Evolutionary conservation across 202 grass and related monocot species (phyloP).

Genomic region (Panicum hallii): DNA sequence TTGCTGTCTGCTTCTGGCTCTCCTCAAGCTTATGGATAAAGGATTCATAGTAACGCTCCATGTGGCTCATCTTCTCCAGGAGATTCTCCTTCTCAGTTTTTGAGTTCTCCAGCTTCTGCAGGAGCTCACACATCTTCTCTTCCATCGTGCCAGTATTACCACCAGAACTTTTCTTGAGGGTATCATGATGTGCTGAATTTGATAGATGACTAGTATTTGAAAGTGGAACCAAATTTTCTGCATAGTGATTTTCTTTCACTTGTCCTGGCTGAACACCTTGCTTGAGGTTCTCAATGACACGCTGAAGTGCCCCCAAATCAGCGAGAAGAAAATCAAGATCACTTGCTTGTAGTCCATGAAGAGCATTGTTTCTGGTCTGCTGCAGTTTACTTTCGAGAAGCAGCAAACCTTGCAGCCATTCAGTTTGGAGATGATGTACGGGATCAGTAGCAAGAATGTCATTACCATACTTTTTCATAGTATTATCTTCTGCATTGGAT

Average conservation of each 20-base stretch:
- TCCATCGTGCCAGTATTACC: conserved; percentile 63
- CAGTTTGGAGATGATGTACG: conserved; percentile 49
- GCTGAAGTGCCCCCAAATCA: conserved; percentile 80
- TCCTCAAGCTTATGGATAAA: conserved; percentile 88
- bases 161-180: conserved; percentile 53
- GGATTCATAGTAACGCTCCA: conserved; percentile 92
- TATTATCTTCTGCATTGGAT: conserved; percentile 47
- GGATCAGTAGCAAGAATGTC: conserved; percentile 47
- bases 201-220: conserved; percentile 39
- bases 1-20: conserved; percentile 75
- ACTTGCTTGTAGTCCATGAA: conserved; percentile 68
- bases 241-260: conserved; percentile 48
- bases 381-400: conserved; percentile 88
- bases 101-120: conserved; percentile 91
- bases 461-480: conserved; percentile 43
- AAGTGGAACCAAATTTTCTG: conserved; percentile 51
- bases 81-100: conserved; percentile 97
- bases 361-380: conserved; percentile 88
- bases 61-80: conserved; percentile 88
- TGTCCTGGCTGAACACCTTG: conserved; percentile 52
- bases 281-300: conserved; percentile 81
- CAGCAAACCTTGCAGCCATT: conserved; percentile 75
- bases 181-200: conserved; percentile 46
- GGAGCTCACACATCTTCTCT: conserved; percentile 91
- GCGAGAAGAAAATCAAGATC: conserved; percentile 86